Conservation (phyloP, 768 basidiomycete genomes). For the Infundibulicybe gibba region DNA sequence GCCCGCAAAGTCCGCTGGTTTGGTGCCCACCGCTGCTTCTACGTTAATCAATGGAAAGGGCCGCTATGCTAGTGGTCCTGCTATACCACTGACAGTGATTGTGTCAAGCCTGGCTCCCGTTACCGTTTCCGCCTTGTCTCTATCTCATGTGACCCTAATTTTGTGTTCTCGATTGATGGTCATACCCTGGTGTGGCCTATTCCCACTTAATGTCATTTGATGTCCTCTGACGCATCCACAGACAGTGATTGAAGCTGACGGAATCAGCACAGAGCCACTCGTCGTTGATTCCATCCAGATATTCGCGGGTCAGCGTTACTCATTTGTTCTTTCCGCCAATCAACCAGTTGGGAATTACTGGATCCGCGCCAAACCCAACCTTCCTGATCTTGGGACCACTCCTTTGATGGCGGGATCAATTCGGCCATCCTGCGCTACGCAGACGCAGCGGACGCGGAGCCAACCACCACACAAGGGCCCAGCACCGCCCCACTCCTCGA, state of each 20-base stretch:
- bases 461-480: slow-evolving; percentile 25
- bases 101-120: slow-evolving; percentile 28
- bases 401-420: slow-evolving; percentile 31
- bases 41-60: slow-evolving; percentile 48
- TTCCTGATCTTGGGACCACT: slow-evolving; percentile 6
- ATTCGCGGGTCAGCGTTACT: slow-evolving; percentile 40
- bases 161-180: slow-evolving; percentile 39
- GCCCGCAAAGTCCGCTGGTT: slow-evolving; percentile 20
- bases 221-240: slow-evolving; percentile 23
- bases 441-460: slow-evolving; percentile 24
- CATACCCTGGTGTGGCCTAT: slow-evolving; percentile 32
- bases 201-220: slow-evolving; percentile 32
- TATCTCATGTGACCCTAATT: slow-evolving; percentile 44
- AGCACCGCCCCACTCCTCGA: slow-evolving; percentile 28
- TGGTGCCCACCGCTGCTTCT: slow-evolving; percentile 23
- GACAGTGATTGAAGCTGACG: slow-evolving; percentile 33
- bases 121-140: slow-evolving; percentile 49
- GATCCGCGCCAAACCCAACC: slow-evolving; percentile 32
- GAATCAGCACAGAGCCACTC: slow-evolving; percentile 16
- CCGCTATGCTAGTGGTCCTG: slow-evolving; percentile 33
- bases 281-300: slow-evolving; percentile 32
- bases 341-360: slow-evolving; percentile 38
- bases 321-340: slow-evolving; percentile 35
- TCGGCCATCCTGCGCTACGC: slow-evolving; percentile 38
- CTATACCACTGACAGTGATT: slow-evolving; percentile 31